Base-by-base conservation (phyloP, 768 basidiomycete genomes). In the Megacollybia marginata region DNA sequence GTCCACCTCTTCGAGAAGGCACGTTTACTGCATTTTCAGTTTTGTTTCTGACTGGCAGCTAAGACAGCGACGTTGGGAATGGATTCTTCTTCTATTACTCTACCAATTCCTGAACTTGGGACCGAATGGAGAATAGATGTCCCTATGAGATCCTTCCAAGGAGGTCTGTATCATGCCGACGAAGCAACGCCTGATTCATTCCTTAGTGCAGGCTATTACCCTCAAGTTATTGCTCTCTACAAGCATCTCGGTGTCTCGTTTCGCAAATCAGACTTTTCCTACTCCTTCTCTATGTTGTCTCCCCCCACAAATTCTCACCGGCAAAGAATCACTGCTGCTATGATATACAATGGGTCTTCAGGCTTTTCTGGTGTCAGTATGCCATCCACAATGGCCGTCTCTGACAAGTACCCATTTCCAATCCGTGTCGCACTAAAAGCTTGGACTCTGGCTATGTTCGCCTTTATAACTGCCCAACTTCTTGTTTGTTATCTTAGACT, bases 141-240 rank as follows among this genome's bases (percentile, higher is more conserved):
- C 0, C 88, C 88, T 1, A 90, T 90, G 88, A 68, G 88, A 36
- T 82, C 82, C 1, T 89, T 90, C 59, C 86, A 90, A 72, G 82
- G 82, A 67, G 85, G 85, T 82, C 48, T 46, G 76, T 55, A 6
- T 33, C 12, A n/a, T n/a, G 44, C 44, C 9, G 31, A n/a, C 42
- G 12, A 16, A 10, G 12, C 32, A 33, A 28, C 44, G 38, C 51
- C 8, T 3, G 38, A 33, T 18, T 44, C 40, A 12, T 44, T 38
- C 7, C n/a, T 36, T 47, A 16, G 46, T 44, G n/a, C 16, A 85
- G 86, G 88, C 1, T 88, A 88, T 62, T 89, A 90, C 61, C 76
- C 76, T 0, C 75, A 79, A 42, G 69, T 90, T n/a, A 81, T 88
- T 20, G 64, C 75, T 2, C 64, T 90, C 9, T 90, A 89, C 64